Evolutionary conservation across 495 filamentous ascomycete species (phyloP), one percentile per base, ranked within the genome.

Genomic region (Cenococcum geophilum): DNA sequence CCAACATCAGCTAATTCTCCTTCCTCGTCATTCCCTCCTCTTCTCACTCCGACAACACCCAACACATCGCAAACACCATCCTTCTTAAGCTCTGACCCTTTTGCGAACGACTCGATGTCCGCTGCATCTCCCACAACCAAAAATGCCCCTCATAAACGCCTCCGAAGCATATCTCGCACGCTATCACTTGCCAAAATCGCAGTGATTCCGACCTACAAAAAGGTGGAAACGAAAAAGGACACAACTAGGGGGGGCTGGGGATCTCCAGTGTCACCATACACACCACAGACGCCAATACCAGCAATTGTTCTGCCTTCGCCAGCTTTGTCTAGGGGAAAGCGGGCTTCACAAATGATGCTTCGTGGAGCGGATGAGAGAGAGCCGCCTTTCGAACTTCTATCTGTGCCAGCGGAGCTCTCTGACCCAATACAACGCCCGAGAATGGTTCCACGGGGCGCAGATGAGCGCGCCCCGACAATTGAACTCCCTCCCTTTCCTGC

Each of bases 101-200:
- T 65, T 62, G 66, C 64, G 49, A 65, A 18, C 32, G 21, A 56
- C 3, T 63, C 59, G 10, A 52, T 51, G 32, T 57, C 47, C 14
- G 45, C 62, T 14, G 62, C 59, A 2, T 63, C 66, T 1, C 66
- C 66, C 16, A 62, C 62, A 42, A 62, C 63, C 62, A 65, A 68
- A 40, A 59, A 58, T 8, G 40, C 51, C 8, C 63, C 66, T 0
- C 62, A 68, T 59, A 62, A 61, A 32, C 66, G 66, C 10, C 56
- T 68, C 12, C 66, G 66, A 22, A 48, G 25, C 42, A 65, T 68
- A 22, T 65, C 62, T 8, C 58, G 61, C 32, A 60, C 52, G 27
- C 63, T 68, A n/a, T 68, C 66, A 5, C 56, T 68, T 16, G 66
- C 66, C 21, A 65, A 63, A 43, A 65, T 65, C 12, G 59, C 66